Base-by-base conservation (phyloP, 2,329 filamentous ascomycete species). In the Ceratocystis cubensis region DNA sequence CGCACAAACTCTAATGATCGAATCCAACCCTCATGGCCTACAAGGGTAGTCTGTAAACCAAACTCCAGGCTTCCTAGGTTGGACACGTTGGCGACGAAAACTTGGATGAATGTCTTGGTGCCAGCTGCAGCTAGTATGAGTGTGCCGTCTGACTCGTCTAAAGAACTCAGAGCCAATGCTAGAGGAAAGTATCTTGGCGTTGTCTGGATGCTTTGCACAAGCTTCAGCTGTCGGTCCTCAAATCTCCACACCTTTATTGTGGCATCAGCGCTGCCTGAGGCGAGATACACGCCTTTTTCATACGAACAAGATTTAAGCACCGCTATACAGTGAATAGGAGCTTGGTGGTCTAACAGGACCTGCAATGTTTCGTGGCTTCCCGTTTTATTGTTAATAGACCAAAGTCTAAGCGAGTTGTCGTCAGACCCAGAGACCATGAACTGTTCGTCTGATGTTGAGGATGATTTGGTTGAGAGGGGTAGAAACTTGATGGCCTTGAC, bases 11-110 rank as follows among this genome's bases (percentile, higher is more conserved):
- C 87, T 13, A 99, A 79, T 15, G 91, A 93, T 61, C 93, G 82
- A 61, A 99, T 85, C 94, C 94, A 99, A 66, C 89, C 93, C 76
- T 99, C 94, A 72, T 99, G 94, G 2, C 94, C 94, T 0, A 85
- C 82, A 22, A 99, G 81, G 0, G 86, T 92, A 13, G 91, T 88
- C 69, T 88, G 86, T 6, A 88, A 80, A 33, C 81, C 79, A 71
- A 96, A 96, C 0, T 82, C 76, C 2, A 75, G 33, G 15, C 30
- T n/a, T 1, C 74, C 71, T 5, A 74, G 71, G 17, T 71, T 65
- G 5, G 74, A 72, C 44, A 78, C 72, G 4, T 82, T 77, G 1
- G 86, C 80, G 46, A 87, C 82, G 70, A 88, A 93, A 10, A 97
- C 80, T 71, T 96, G 91, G 61, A 99, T 84, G n/a, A 80, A 82